Conservation (phyloP, 208 protist genomes). For the Leishmania major region DNA sequence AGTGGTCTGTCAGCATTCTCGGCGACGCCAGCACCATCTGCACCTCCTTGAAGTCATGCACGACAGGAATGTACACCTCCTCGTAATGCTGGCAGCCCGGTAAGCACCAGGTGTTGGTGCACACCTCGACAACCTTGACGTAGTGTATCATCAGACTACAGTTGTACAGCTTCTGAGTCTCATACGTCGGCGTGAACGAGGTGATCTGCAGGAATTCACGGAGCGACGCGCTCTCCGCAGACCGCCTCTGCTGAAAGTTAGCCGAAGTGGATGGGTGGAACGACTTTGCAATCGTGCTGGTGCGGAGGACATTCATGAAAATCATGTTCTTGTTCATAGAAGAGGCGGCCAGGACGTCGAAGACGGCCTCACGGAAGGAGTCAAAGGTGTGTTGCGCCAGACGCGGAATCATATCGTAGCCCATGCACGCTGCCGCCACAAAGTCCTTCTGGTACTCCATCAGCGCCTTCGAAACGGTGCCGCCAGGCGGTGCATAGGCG, state of each 20-base stretch:
- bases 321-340: slow-evolving; percentile 64
- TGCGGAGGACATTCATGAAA: slow-evolving; percentile 56
- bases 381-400: slow-evolving; percentile 83
- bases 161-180: slow-evolving; percentile 53
- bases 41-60: slow-evolving; percentile 58
- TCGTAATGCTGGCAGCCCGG: slow-evolving; percentile 37
- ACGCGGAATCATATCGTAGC: slow-evolving; percentile 85
- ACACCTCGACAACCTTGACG: slow-evolving; percentile 55
- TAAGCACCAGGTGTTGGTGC: slow-evolving; percentile 14
- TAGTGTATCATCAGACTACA: slow-evolving; percentile 74
- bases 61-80: slow-evolving; percentile 64
- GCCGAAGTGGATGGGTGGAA: slow-evolving; percentile 32
- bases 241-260: slow-evolving; percentile 1
- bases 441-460: slow-evolving; percentile 71
- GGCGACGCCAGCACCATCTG: slow-evolving; percentile 71
- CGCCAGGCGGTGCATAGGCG: slow-evolving; percentile 84
- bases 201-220: slow-evolving; percentile 41
- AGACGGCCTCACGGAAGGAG: slow-evolving; percentile 69
- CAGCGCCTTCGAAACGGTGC: slow-evolving; percentile 66
- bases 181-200: slow-evolving; percentile 21
- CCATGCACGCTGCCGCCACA: slow-evolving; percentile 64
- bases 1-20: slow-evolving; percentile 87
- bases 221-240: slow-evolving; percentile 36
- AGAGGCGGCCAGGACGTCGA: slow-evolving; percentile 68
- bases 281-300: slow-evolving; percentile 20